Percentiles rank a stretch among this genome's conserved stretches.
Conservation (phyloP, 1,284 basidiomycete species). For the Schizophyllum amplum region DNA sequence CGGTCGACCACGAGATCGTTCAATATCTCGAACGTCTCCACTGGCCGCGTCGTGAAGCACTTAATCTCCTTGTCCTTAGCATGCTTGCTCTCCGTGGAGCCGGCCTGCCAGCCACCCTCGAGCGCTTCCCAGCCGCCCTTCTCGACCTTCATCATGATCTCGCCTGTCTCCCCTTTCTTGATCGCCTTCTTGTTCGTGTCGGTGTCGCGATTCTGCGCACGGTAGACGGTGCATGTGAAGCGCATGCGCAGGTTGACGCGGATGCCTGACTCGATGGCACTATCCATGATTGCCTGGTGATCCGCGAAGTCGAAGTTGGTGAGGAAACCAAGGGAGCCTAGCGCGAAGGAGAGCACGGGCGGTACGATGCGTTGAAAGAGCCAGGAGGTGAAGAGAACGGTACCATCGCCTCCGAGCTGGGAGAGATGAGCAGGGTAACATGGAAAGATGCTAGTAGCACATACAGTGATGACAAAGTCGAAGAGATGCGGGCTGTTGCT, state of each 20-base stretch:
- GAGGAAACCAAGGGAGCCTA: constrained; percentile 97
- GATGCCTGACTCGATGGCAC: constrained; percentile 87
- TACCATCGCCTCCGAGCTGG: constrained; percentile 92
- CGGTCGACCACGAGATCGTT: constrained; percentile 98
- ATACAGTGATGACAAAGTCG: constrained; percentile 94
- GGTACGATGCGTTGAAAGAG: constrained; percentile 98
- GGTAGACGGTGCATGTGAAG: constrained; percentile 97
- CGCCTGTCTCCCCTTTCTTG: constrained; percentile 86
- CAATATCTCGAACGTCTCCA: constrained; percentile 95
- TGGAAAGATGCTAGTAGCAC: constrained; percentile 30
- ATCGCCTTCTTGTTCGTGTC: constrained; percentile 73
- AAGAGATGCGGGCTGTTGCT: constrained; percentile 87
- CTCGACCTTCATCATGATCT: constrained; percentile 89
- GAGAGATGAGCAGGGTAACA: background rate
- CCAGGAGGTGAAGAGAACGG: constrained; percentile 99
- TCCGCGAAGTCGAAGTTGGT: constrained; percentile 97
- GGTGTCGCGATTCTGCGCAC: constrained; percentile 70
- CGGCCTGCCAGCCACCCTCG: constrained; percentile 62
- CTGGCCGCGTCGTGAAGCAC: constrained; percentile 94
- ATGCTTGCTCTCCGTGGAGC: constrained; percentile 16
- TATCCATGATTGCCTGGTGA: constrained; percentile 84
- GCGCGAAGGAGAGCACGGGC: constrained; percentile 93
- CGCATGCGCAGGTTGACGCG: constrained; percentile 98
- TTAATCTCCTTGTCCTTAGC: constrained; percentile 93
- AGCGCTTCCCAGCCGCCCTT: constrained; percentile 91